Evolutionary conservation across 179 eudicot species (phyloP).

Genomic region (Beta corolliflora): DNA sequence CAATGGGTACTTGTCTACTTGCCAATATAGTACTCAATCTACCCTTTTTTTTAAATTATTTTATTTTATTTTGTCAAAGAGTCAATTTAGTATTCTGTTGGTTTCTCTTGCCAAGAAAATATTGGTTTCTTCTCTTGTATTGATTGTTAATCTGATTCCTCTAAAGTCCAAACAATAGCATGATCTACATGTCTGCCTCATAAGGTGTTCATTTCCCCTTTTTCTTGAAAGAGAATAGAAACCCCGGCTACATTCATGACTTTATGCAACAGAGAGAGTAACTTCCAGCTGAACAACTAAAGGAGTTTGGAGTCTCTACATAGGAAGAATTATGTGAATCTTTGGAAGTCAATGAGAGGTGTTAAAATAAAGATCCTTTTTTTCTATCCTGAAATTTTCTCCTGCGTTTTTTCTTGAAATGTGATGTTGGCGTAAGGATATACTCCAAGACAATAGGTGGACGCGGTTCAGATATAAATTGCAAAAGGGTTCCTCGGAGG

Average conservation of each 20-base stretch:
- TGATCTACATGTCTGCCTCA: no score
- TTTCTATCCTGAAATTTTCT: neutral
- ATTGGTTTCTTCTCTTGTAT: no score
- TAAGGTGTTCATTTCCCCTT: neutral
- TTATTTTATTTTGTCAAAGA: no score
- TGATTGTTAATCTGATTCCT: no score
- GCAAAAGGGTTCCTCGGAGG: neutral
- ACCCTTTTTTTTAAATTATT: no score
- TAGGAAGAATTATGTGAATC: neutral
- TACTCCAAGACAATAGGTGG: neutral
- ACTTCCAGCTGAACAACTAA: neutral
- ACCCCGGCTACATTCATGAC: neutral
- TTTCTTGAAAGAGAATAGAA: conserved; percentile 4
- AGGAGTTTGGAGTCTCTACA: neutral
- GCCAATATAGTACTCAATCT: no score
- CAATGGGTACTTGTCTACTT: no score
- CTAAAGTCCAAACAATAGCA: no score
- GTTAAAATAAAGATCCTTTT: neutral
- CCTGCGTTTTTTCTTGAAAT: neutral
- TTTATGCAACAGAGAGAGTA: neutral
- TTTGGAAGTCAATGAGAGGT: neutral
- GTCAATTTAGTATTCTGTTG: no score
- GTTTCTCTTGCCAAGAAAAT: no score
- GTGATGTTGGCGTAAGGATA: neutral
- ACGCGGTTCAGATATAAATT: neutral